Evolutionary conservation across 768 basidiomycete species (phyloP).

Genomic region (Suillus weaverae): DNA sequence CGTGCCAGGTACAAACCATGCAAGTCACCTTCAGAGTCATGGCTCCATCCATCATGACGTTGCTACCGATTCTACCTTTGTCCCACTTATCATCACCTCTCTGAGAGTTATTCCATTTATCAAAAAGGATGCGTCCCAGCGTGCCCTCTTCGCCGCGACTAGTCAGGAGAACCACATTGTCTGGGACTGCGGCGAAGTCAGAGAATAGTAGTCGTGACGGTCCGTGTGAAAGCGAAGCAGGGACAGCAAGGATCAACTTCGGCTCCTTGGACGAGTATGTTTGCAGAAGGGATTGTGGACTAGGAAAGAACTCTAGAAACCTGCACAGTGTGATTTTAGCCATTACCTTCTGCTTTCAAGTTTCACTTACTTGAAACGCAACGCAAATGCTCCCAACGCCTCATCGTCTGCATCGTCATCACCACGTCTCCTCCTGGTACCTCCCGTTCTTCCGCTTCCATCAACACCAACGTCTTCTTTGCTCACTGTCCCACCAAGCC

Average conservation of each 20-base stretch:
- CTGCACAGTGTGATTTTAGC: slow-evolving; percentile 41
- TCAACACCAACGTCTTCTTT: slow-evolving; percentile 91
- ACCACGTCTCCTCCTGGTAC: slow-evolving; percentile 51
- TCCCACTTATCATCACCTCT: slow-evolving; percentile 84
- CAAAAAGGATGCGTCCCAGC: slow-evolving; percentile 74
- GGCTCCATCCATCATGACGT: slow-evolving; percentile 75
- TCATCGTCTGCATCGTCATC: slow-evolving; percentile 80
- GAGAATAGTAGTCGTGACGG: slow-evolving; percentile 85
- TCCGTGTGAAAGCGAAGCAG: slow-evolving; percentile 90
- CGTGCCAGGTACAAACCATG: neutral
- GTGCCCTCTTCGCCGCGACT: slow-evolving; percentile 77
- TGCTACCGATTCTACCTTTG: slow-evolving; percentile 83
- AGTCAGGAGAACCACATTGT: slow-evolving; percentile 88
- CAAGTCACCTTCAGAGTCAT: slow-evolving; percentile 62
- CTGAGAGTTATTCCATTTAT: slow-evolving; percentile 85
- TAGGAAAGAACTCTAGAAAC: slow-evolving; percentile 89
- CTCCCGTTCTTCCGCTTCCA: slow-evolving; percentile 52
- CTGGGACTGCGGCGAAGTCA: slow-evolving; percentile 78
- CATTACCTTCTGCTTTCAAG: neutral
- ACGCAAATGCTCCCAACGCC: slow-evolving; percentile 78
- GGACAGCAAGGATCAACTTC: slow-evolving; percentile 92
- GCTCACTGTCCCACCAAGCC: slow-evolving; percentile 94
- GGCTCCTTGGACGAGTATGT: slow-evolving; percentile 86
- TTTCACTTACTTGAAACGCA: slow-evolving; percentile 74
- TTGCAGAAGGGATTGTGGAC: slow-evolving; percentile 75